phyloP scores from a whole-genome alignment of 2,329 filamentous ascomycete species.

The Colletotrichum tabaci region DNA sequence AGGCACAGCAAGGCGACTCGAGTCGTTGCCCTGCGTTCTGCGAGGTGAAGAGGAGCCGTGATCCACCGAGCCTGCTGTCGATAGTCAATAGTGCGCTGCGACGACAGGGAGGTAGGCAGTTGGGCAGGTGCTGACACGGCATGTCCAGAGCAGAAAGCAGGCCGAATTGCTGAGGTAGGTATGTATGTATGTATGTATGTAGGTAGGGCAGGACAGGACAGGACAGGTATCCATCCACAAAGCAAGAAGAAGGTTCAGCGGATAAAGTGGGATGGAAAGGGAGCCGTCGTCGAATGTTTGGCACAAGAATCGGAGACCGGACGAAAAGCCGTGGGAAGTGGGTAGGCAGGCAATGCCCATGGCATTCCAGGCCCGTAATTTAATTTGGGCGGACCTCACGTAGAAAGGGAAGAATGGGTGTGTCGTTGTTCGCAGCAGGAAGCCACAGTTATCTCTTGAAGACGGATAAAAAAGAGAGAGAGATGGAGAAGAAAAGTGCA shows the following conservation, averaged over 20 bases:
- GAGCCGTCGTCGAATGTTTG: neutral
- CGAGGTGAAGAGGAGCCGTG: neutral
- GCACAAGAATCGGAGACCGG: neutral
- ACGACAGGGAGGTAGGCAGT: conserved; percentile 29
- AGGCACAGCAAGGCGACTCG: neutral
- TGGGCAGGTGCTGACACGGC: conserved; percentile 3
- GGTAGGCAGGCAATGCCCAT: neutral
- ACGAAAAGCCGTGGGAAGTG: conserved; percentile 27
- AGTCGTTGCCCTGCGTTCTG: conserved; percentile 9
- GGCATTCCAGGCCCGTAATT: neutral
- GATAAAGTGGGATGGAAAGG: conserved; percentile 13
- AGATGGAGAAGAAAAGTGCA: neutral
- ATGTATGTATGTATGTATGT: neutral
- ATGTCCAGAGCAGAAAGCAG: neutral
- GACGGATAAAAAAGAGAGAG: neutral
- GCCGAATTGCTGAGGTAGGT: neutral
- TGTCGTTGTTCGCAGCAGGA: neutral
- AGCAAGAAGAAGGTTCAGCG: conserved; percentile 10
- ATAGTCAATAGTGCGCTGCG: conserved; percentile 26
- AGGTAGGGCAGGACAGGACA: neutral
- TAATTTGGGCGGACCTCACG: neutral
- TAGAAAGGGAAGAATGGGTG: neutral
- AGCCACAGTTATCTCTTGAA: neutral
- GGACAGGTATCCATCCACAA: neutral
- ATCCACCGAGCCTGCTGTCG: conserved; percentile 17